Conservation (phyloP, 345 rosid species). For the Noccaea bulbosa region DNA sequence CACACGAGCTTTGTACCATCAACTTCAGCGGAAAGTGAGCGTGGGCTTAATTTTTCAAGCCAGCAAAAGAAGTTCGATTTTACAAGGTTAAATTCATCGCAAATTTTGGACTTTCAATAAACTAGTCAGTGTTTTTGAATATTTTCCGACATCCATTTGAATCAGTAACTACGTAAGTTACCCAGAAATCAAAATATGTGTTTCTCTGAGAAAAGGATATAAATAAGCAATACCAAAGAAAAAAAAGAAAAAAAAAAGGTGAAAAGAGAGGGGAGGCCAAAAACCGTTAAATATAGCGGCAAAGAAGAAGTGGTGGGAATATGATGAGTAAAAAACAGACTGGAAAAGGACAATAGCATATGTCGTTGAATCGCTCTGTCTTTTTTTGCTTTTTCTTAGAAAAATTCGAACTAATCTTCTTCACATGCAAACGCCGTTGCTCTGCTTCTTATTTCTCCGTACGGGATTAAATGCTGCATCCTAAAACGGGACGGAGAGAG, state of each 20-base stretch:
- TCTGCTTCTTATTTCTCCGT: too few species aligned
- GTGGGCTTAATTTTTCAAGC: too few species aligned
- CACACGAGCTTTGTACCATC: too few species aligned
- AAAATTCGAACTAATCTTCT: constrained; percentile 17
- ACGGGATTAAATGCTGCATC: constrained; percentile 18
- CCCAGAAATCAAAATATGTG: too few species aligned
- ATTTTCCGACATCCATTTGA: too few species aligned
- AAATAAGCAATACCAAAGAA: background rate
- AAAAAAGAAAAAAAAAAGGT: constrained; percentile 8
- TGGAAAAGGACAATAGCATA: constrained; percentile 41
- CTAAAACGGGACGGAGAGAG: constrained; percentile 15
- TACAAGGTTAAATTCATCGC: too few species aligned
- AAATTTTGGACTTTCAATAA: too few species aligned
- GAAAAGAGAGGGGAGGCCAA: background rate
- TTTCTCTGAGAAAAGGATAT: background rate
- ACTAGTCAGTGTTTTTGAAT: too few species aligned
- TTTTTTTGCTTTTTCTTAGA: background rate
- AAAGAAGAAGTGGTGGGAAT: constrained; percentile 14
- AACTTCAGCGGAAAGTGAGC: too few species aligned
- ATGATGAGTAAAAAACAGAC: constrained; percentile 36
- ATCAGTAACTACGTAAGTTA: too few species aligned
- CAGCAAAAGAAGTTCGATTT: too few species aligned
- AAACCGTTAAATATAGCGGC: background rate
- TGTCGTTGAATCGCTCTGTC: constrained; percentile 30
- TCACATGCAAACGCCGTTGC: constrained; percentile 23